phyloP scores from a whole-genome alignment of 345 rosid species.

The Eucalyptus lansdowneana region DNA sequence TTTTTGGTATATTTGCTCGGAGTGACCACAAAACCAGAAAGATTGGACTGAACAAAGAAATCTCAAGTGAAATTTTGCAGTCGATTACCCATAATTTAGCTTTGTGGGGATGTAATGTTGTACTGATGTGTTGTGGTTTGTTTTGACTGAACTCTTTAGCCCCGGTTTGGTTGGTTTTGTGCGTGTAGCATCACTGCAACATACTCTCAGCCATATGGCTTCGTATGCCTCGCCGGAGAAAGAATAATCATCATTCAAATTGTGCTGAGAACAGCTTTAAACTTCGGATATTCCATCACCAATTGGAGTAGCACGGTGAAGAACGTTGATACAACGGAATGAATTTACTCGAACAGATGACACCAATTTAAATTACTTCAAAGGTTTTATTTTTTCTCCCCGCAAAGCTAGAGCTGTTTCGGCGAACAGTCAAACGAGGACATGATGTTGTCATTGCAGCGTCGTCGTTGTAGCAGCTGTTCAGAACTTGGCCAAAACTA shows the following conservation, averaged over 20 bases:
- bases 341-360: not conserved
- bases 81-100: not conserved
- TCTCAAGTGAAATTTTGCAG: not conserved
- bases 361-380: not conserved
- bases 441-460: not conserved
- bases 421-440: not conserved
- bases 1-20: not conserved
- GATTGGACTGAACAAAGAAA: no score
- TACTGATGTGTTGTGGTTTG: not conserved
- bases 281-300: not conserved
- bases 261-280: not conserved
- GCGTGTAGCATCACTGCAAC: not conserved
- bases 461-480: not conserved
- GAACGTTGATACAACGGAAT: not conserved
- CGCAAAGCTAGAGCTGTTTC: not conserved
- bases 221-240: not conserved
- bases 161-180: not conserved
- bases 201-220: not conserved
- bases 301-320: not conserved
- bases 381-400: not conserved
- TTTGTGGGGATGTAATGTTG: not conserved
- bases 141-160: not conserved
- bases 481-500: slow-evolving; percentile 29
- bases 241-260: not conserved
- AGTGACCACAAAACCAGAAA: no score